Evolutionary conservation across 495 filamentous ascomycete species (phyloP).

Genomic region (Penicillium psychrofluorescens): DNA sequence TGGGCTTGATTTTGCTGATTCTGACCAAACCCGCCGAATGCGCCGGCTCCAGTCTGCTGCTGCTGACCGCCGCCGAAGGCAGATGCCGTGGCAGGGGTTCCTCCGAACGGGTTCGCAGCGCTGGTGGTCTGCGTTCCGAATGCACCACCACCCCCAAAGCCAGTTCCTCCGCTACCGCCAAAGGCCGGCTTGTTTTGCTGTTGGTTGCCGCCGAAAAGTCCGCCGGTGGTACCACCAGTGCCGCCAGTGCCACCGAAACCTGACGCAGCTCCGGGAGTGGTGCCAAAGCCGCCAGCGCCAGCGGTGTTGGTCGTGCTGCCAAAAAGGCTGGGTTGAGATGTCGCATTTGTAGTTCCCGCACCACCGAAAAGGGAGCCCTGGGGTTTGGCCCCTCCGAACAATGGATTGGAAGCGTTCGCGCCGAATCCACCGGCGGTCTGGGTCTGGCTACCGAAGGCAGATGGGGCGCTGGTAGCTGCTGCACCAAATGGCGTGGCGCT

Average conservation of each 20-base stretch:
- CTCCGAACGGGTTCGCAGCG: slow-evolving; percentile 27
- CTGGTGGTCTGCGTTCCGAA: slow-evolving; percentile 35
- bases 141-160: slow-evolving; percentile 21
- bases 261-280: slow-evolving; percentile 8
- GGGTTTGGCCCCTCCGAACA: slow-evolving; percentile 35
- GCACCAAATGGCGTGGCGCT: slow-evolving; percentile 47
- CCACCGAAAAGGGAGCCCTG: slow-evolving; percentile 33
- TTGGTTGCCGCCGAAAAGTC: slow-evolving; percentile 42
- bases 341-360: slow-evolving; percentile 18
- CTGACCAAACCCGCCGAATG: slow-evolving; percentile 40
- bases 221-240: slow-evolving; percentile 19
- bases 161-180: slow-evolving; percentile 27
- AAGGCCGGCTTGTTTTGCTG: slow-evolving; percentile 35
- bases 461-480: slow-evolving; percentile 34
- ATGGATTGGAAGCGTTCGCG: slow-evolving; percentile 28
- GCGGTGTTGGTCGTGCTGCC: slow-evolving; percentile 17
- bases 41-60: slow-evolving; percentile 28
- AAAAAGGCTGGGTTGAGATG: slow-evolving; percentile 6
- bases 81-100: slow-evolving; percentile 19
- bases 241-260: slow-evolving; percentile 6
- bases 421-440: slow-evolving; percentile 54
- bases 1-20: slow-evolving; percentile 40
- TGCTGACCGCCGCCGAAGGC: slow-evolving; percentile 37
- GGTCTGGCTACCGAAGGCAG: slow-evolving; percentile 38
- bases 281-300: slow-evolving; percentile 27